These are phyloP conservation scores for Cladorrhinum sp. DNA, from an alignment of 2,329 filamentous ascomycete species.

Conservation along the genomic window DNA sequence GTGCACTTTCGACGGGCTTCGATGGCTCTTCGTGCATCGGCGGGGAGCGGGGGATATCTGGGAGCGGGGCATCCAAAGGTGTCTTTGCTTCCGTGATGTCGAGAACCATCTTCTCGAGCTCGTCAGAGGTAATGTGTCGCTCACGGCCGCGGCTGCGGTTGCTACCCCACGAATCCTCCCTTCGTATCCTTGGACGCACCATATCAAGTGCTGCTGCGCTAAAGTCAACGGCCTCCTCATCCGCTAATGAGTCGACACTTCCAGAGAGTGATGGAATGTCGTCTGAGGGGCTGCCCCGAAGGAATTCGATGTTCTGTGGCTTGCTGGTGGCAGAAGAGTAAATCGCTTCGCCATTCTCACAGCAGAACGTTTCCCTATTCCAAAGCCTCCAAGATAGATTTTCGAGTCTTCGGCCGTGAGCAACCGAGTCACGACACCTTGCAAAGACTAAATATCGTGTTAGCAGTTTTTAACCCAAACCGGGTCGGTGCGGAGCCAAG, in stretches of 20 bases:
- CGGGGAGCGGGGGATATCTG: conserved; percentile 39
- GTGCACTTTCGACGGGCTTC: conserved; percentile 34
- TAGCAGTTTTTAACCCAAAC: conserved; percentile 4
- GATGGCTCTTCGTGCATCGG: conserved; percentile 43
- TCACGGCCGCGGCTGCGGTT: conserved; percentile 71
- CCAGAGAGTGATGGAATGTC: conserved; percentile 71
- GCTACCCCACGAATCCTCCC: conserved; percentile 67
- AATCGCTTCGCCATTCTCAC: conserved; percentile 59
- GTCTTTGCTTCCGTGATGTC: conserved; percentile 88
- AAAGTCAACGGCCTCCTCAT: conserved; percentile 64
- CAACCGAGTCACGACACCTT: conserved; percentile 88
- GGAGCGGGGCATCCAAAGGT: conserved; percentile 56
- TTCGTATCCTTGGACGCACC: conserved; percentile 63
- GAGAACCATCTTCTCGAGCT: conserved; percentile 90
- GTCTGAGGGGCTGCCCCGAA: conserved; percentile 39
- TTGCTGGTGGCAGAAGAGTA: conserved; percentile 41
- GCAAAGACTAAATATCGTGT: conserved; percentile 67
- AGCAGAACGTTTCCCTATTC: conserved; percentile 91
- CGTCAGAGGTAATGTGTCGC: conserved; percentile 87
- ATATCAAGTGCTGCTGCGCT: conserved; percentile 55
- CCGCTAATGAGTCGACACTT: conserved; percentile 71
- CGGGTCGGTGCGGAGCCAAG: not conserved
- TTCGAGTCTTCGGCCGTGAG: conserved; percentile 87
- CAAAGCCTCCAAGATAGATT: conserved; percentile 95
- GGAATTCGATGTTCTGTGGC: conserved; percentile 46